Percentiles rank a stretch among this genome's conserved stretches.
Conservation (phyloP, 129 eudicot species). For the Chrysanthemum seticuspe region DNA sequence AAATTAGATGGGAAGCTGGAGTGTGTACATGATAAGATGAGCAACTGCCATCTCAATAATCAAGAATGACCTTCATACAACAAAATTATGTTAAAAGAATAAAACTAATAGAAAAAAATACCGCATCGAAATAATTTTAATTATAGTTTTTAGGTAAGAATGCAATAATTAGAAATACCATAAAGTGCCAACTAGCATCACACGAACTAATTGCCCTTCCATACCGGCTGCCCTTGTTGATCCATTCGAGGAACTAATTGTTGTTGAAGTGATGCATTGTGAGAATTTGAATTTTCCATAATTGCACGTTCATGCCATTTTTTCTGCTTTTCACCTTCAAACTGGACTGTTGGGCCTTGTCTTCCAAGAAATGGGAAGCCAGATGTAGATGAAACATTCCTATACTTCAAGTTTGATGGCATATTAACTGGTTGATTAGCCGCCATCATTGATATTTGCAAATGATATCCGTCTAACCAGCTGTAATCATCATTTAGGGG, state of each 20-base stretch:
- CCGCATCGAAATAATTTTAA: too few relatives aligned
- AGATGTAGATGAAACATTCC: slow-evolving; percentile 33
- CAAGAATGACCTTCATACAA: slow-evolving; percentile 37
- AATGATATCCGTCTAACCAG: slow-evolving; percentile 57
- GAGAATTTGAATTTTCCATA: slow-evolving; percentile 23
- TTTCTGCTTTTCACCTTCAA: slow-evolving; percentile 32
- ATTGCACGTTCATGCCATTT: background rate
- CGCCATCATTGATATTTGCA: slow-evolving; percentile 38
- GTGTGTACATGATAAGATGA: slow-evolving; percentile 37
- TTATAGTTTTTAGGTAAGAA: background rate
- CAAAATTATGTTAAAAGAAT: background rate
- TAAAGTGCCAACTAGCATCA: slow-evolving; percentile 30
- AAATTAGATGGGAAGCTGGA: slow-evolving; percentile 39
- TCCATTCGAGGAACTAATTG: slow-evolving; percentile 34
- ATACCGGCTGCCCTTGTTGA: slow-evolving; percentile 45
- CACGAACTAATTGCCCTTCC: slow-evolving; percentile 55
- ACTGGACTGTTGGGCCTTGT: slow-evolving; percentile 35
- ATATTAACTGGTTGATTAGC: slow-evolving; percentile 18
- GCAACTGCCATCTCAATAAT: slow-evolving; percentile 35
- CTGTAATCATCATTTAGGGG: slow-evolving; percentile 43
- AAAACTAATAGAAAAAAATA: background rate
- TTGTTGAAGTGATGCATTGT: slow-evolving; percentile 36
- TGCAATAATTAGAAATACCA: slow-evolving; percentile 19
- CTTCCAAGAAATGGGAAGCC: slow-evolving; percentile 58
- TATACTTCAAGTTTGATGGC: slow-evolving; percentile 29